Conservation (phyloP, 2,329 filamentous ascomycete species). For the Penicillium aurantiogriseum region DNA sequence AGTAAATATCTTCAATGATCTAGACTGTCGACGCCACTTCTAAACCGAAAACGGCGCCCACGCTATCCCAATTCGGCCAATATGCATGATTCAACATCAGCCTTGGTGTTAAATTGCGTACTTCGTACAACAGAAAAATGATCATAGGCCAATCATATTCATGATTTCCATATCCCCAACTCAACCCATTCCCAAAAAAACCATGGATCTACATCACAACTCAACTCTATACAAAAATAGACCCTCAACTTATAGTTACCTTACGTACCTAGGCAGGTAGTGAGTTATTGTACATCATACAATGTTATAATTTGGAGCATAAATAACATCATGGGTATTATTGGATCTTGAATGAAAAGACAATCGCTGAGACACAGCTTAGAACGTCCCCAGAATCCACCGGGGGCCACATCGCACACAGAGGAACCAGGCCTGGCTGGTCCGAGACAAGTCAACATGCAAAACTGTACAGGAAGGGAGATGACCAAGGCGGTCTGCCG, state of each 20-base stretch:
- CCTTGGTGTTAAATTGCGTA: background rate
- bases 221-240: background rate
- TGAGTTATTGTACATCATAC: background rate
- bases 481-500: background rate
- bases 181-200: background rate
- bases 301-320: slow-evolving; percentile 7
- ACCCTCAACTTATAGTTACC: background rate
- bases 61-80: slow-evolving; percentile 1
- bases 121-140: background rate
- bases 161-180: background rate
- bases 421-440: slow-evolving; percentile 7
- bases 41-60: background rate
- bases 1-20: too few species aligned
- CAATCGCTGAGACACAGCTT: slow-evolving; percentile 41
- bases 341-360: slow-evolving; percentile 34
- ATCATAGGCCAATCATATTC: background rate
- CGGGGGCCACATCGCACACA: slow-evolving; percentile 11
- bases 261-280: too few species aligned
- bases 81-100: slow-evolving; percentile 8
- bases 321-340: slow-evolving; percentile 36
- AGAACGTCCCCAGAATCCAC: slow-evolving; percentile 30
- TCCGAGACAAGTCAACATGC: background rate
- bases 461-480: background rate
- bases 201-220: background rate
- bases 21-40: background rate